phyloP scores from a whole-genome alignment of 2,329 filamentous ascomycete species.

The Tolypocladium nubicola region DNA sequence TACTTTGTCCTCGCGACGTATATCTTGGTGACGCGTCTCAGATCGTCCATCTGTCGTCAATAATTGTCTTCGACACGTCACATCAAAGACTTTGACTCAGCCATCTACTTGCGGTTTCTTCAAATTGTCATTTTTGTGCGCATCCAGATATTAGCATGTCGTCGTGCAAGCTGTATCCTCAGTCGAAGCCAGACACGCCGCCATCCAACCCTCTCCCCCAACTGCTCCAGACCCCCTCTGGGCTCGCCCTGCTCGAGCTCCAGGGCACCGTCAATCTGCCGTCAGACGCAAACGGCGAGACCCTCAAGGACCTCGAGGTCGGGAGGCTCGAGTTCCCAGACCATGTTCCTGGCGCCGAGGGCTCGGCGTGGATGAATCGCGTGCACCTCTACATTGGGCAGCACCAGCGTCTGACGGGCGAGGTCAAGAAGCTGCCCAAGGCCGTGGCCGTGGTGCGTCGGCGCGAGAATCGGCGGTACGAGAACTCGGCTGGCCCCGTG shows the following conservation, averaged over 20 bases:
- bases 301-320: slow-evolving; percentile 30
- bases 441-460: slow-evolving; percentile 70
- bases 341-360: slow-evolving; percentile 37
- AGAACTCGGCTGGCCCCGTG: slow-evolving; percentile 28
- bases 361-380: slow-evolving; percentile 76
- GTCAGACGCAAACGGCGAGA: slow-evolving; percentile 18
- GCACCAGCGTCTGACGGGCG: slow-evolving; percentile 80
- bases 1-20: neutral
- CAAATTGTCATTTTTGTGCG: neutral
- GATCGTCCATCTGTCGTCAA: neutral
- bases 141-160: slow-evolving; percentile 16
- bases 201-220: slow-evolving; percentile 54
- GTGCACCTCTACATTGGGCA: slow-evolving; percentile 82
- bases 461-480: slow-evolving; percentile 32
- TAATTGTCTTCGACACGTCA: neutral
- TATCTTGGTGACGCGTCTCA: neutral
- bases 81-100: neutral
- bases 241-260: slow-evolving; percentile 81
- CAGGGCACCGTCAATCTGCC: slow-evolving; percentile 84
- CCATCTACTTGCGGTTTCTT: neutral
- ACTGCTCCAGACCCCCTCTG: slow-evolving; percentile 81
- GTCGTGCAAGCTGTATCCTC: slow-evolving; percentile 29
- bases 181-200: slow-evolving; percentile 13
- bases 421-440: slow-evolving; percentile 75
- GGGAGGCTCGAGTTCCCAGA: slow-evolving; percentile 72